Evolutionary conservation across 768 basidiomycete species (phyloP).

Genomic region (Boletus rex-veris): DNA sequence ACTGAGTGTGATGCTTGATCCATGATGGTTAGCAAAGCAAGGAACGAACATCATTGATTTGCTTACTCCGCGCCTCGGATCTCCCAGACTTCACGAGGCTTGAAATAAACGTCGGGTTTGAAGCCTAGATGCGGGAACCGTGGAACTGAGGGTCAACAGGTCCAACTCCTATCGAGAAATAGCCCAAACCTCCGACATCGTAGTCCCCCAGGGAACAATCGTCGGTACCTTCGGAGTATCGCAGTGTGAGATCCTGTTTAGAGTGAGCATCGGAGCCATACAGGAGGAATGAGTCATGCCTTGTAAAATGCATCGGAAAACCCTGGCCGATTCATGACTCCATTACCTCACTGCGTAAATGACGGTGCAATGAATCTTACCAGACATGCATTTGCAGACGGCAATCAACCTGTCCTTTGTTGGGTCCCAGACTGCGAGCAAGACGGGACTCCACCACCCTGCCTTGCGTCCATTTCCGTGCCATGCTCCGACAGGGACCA

Average conservation of each 20-base stretch:
- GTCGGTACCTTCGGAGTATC: conserved; percentile 56
- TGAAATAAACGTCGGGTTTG: conserved; percentile 65
- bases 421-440: conserved; percentile 74
- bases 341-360: background rate
- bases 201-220: conserved; percentile 61
- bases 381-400: conserved; percentile 89
- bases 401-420: conserved; percentile 62
- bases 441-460: conserved; percentile 88
- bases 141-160: background rate
- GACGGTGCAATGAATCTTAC: conserved; percentile 35
- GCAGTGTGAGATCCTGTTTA: conserved; percentile 54
- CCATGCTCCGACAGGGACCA: conserved; percentile 80
- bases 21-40: conserved; percentile 8
- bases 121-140: conserved; percentile 41
- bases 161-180: background rate
- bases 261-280: background rate
- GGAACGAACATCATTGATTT: background rate
- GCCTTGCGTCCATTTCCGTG: conserved; percentile 88
- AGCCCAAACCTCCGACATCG: conserved; percentile 55
- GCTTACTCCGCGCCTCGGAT: conserved; percentile 72
- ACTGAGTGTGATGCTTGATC: conserved; percentile 68
- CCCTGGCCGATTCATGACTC: conserved; percentile 40
- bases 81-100: conserved; percentile 83
- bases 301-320: conserved; percentile 85
- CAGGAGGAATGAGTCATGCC: conserved; percentile 32